Base-by-base conservation (phyloP, 2,329 filamentous ascomycete genomes). In the Alternaria tenuissima region DNA sequence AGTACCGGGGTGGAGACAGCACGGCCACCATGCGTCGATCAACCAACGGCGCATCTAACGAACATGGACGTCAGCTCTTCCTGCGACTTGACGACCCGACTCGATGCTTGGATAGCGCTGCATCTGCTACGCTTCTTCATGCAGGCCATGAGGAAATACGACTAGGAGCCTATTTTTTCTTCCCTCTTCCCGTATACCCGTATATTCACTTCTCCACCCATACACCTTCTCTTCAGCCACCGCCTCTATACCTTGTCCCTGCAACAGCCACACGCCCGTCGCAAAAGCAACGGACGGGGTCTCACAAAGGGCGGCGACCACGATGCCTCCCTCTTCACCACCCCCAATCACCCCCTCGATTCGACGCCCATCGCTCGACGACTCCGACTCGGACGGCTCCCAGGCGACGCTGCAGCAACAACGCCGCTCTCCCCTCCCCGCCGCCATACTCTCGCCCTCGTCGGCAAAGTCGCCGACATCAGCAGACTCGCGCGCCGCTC, bases 381-480 rank as follows among this genome's bases (percentile, higher is more conserved):
- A 73, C 46, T 76, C 73, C 51, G 76, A 78, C 56, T 79, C 76
- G 52, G 81, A 83, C 65, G 78, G 75, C 48, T 76, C 74, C 43
- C 78, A 80, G 53, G 71, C 71, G 44, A 79, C 78, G 43, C 74
- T 79, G 57, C 74, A 77, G 53, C 69, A 69, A n/a, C 54, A 30
- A 22, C 57, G 71, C 41, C 75, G 76, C 62, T 79, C 80, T 59
- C 80, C 79, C 59, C 76, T 78, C 68, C 67, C 75, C 55, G 70
- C 70, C 28, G 72, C 56, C 7, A 34, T 41, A 43, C 47, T 59
- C 20, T 59, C 66, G 51, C 69, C 59, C 68, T 72, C 61, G 53
- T 67, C 47, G 57, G 46, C 66, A 55, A 67, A 62, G 52, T 60
- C 57, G 34, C 57, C 57, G 20, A 46, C 53, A 5, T 22, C 53